Percentiles rank a stretch among this genome's conserved stretches.
phyloP scores from a whole-genome alignment of 1,284 basidiomycete genomes.

The Cryptococcus neoformans region DNA sequence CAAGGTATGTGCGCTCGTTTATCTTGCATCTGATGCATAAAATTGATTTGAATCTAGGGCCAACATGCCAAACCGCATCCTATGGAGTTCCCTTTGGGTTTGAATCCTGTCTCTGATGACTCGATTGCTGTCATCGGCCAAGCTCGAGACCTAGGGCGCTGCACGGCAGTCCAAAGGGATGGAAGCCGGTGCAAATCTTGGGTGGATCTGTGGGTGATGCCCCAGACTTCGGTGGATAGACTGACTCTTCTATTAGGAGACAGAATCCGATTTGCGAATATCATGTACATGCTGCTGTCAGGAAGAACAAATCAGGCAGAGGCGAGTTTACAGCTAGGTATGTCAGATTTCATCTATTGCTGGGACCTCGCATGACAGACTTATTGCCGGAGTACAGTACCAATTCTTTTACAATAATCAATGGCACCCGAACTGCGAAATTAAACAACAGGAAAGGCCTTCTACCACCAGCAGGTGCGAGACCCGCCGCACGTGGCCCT shows the following conservation, averaged over 20 bases:
- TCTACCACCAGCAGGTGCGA: not conserved
- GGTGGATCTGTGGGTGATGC: constrained; percentile 67
- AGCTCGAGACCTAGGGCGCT: constrained; percentile 80
- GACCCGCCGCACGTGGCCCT: no score
- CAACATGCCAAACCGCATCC: constrained; percentile 59
- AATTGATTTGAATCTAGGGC: constrained; percentile 11
- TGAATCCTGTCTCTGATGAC: constrained; percentile 77
- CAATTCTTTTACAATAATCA: constrained; percentile 50
- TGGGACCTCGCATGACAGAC: no score
- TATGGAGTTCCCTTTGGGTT: constrained; percentile 72
- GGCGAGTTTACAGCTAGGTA: constrained; percentile 81
- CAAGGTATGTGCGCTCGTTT: constrained; percentile 57
- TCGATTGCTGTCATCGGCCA: constrained; percentile 82
- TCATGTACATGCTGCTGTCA: constrained; percentile 78
- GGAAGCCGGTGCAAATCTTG: constrained; percentile 78
- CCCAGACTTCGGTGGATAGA: no score
- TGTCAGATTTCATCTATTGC: constrained; percentile 24
- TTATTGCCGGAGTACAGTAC: not conserved
- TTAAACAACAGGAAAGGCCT: no score
- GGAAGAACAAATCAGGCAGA: constrained; percentile 64
- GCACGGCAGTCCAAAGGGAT: constrained; percentile 69
- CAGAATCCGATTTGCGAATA: constrained; percentile 72
- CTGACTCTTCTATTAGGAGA: no score
- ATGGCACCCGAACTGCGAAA: no score
- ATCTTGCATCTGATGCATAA: not conserved